phyloP scores from a whole-genome alignment of 106 monocot genomes.

The Phalaenopsis aphrodite region DNA sequence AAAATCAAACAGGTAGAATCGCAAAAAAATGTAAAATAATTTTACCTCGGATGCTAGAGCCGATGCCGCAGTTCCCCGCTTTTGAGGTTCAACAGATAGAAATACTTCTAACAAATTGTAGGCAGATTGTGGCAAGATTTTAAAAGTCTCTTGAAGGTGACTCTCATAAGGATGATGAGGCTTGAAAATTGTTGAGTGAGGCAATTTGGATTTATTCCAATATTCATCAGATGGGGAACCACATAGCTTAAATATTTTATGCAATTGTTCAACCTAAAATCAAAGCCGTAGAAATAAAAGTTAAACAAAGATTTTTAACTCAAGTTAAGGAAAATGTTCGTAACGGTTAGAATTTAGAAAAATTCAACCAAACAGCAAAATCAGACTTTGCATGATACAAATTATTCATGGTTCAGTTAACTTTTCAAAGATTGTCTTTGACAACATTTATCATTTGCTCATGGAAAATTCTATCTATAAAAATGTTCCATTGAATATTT shows the following conservation, averaged over 20 bases:
- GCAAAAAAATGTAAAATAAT: neutral
- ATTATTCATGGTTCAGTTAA: too few relatives aligned
- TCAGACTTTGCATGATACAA: too few relatives aligned
- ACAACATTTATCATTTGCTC: too few relatives aligned
- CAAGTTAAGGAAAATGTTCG: neutral
- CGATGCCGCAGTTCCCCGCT: slow-evolving; percentile 46
- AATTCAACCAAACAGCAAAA: too few relatives aligned
- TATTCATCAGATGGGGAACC: slow-evolving; percentile 70
- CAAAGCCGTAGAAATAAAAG: neutral
- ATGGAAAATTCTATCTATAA: too few relatives aligned
- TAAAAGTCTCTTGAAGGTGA: slow-evolving; percentile 38
- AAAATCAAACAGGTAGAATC: neutral
- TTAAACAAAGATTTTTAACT: neutral
- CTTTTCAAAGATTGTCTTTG: too few relatives aligned
- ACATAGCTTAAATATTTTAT: slow-evolving; percentile 81
- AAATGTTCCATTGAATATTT: too few relatives aligned
- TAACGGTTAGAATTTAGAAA: too few relatives aligned
- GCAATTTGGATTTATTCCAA: slow-evolving; percentile 69
- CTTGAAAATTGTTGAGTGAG: slow-evolving; percentile 67
- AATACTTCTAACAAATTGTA: slow-evolving; percentile 43
- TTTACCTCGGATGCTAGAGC: slow-evolving; percentile 53
- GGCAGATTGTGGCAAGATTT: slow-evolving; percentile 32
- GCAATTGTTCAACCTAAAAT: slow-evolving; percentile 66
- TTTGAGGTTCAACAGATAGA: slow-evolving; percentile 59
- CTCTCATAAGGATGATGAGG: slow-evolving; percentile 59